phyloP scores from a whole-genome alignment of 768 basidiomycete species.

The Rhodotorula taiwanensis region DNA sequence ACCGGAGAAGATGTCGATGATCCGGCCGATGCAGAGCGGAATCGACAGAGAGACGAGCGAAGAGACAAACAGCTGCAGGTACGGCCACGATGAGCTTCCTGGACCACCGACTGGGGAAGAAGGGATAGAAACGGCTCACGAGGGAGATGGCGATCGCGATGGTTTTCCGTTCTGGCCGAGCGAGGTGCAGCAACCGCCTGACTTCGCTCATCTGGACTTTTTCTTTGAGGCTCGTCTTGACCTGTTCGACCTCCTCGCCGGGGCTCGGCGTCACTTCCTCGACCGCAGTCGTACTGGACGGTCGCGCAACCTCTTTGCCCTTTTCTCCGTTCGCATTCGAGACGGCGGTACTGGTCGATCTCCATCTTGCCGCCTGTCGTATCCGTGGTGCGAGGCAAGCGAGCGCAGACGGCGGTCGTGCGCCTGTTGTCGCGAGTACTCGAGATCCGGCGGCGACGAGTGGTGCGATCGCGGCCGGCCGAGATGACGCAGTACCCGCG shows the following conservation, averaged over 20 bases:
- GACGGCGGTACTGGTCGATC: neutral
- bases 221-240: constrained; percentile 2
- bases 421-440: no score
- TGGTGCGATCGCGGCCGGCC: no score
- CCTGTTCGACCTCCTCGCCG: neutral
- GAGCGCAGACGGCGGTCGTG: neutral
- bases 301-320: neutral
- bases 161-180: constrained; percentile 72
- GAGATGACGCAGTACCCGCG: no score
- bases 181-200: constrained; percentile 56
- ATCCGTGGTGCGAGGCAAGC: constrained; percentile 3
- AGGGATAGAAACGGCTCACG: constrained; percentile 35
- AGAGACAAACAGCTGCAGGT: constrained; percentile 70
- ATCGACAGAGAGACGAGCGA: constrained; percentile 86
- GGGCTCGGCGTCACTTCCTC: neutral
- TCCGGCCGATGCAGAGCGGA: constrained; percentile 82
- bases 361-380: constrained; percentile 6
- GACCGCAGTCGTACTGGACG: neutral
- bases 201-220: constrained; percentile 34
- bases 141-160: constrained; percentile 65
- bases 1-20: constrained; percentile 78
- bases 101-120: no score
- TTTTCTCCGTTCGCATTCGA: neutral
- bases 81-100: no score
- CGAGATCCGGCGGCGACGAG: no score